Conservation (phyloP, 805 yeast genomes). For the Monosporozyma servazzii region DNA sequence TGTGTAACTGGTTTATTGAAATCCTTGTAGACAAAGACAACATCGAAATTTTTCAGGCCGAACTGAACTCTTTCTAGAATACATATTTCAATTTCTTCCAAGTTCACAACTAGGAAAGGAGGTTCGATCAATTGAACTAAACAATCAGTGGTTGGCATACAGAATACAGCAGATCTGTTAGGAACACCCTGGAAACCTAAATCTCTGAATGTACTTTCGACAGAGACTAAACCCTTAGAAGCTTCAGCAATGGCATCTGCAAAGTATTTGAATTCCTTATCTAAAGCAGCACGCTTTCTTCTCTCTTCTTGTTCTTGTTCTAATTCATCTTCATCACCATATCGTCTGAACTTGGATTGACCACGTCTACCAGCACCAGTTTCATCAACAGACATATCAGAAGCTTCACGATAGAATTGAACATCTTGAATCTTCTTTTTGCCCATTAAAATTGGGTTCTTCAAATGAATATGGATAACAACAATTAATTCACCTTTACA, state of each 20-base stretch:
- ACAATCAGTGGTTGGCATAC: conserved; percentile 97
- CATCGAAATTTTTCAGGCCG: conserved; percentile 90
- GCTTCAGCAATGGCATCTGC: conserved; percentile 88
- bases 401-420: conserved; percentile 93
- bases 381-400: conserved; percentile 93
- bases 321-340: conserved; percentile 96
- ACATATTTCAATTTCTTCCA: conserved; percentile 88
- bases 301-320: conserved; percentile 99
- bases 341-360: conserved; percentile 58
- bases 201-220: conserved; percentile 92
- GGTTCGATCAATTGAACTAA: conserved; percentile 89
- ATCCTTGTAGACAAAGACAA: conserved; percentile 94
- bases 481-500: conserved; percentile 91
- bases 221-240: conserved; percentile 71
- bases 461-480: conserved; percentile 83
- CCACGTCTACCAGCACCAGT: conserved; percentile 88
- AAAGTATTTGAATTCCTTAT: conserved; percentile 82
- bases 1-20: conserved; percentile 81
- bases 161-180: conserved; percentile 81
- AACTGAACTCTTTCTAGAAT: conserved; percentile 96
- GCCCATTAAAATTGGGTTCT: conserved; percentile 89
- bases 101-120: conserved; percentile 84
- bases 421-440: conserved; percentile 92
- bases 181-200: conserved; percentile 98
- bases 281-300: conserved; percentile 79